Evolutionary conservation across 2,329 filamentous ascomycete species (phyloP).

Genomic region (Dendrostoma leiphaemia): DNA sequence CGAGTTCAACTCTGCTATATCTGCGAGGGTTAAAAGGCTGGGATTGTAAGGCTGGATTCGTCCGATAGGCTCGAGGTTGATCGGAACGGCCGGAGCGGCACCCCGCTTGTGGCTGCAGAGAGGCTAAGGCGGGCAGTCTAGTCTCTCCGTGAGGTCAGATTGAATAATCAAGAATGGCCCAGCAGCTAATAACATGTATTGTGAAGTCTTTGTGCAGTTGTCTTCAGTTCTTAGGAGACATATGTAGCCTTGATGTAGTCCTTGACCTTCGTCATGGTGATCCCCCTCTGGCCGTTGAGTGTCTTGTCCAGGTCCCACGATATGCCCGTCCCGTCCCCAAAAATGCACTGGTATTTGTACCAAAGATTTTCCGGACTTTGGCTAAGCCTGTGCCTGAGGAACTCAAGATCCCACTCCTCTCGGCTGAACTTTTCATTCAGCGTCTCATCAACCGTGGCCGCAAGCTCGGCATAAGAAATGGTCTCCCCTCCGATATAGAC

Average conservation of each 20-base stretch:
- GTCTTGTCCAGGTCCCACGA: slow-evolving; percentile 55
- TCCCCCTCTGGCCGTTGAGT: slow-evolving; percentile 49
- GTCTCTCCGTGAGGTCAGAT: too few relatives aligned
- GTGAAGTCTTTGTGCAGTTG: neutral
- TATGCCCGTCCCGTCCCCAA: slow-evolving; percentile 57
- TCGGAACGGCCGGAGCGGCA: neutral
- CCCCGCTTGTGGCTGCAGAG: too few relatives aligned
- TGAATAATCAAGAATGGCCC: too few relatives aligned
- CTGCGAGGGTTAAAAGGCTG: too few relatives aligned
- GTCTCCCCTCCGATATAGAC: slow-evolving; percentile 64
- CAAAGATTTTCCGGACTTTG: slow-evolving; percentile 46
- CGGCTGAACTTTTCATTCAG: slow-evolving; percentile 40
- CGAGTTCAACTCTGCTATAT: too few relatives aligned
- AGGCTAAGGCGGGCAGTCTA: too few relatives aligned
- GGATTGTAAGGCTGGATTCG: too few relatives aligned
- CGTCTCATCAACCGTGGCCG: slow-evolving; percentile 48
- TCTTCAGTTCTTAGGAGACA: neutral
- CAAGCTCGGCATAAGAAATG: slow-evolving; percentile 53
- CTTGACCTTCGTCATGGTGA: slow-evolving; percentile 42
- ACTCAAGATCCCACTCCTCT: slow-evolving; percentile 47
- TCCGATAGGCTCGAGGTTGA: neutral
- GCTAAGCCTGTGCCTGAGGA: slow-evolving; percentile 43
- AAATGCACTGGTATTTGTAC: slow-evolving; percentile 60
- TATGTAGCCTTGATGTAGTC: slow-evolving; percentile 27
- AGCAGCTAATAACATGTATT: neutral